Evolutionary conservation across 139 green algal species (phyloP).

Genomic region (Pedinophyceae sp.): DNA sequence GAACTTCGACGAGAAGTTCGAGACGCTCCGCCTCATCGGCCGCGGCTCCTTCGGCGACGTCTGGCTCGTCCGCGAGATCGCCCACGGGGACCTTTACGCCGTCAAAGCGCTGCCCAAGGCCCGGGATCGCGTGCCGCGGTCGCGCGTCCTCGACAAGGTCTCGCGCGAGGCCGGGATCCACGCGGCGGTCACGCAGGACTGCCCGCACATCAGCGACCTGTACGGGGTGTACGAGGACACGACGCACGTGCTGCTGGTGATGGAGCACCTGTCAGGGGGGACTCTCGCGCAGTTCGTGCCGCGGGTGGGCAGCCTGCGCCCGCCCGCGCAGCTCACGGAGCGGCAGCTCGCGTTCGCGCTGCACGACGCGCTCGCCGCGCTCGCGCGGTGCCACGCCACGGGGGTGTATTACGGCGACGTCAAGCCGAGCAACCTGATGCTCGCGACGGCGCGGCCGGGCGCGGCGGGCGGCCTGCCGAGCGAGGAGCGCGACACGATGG

Average conservation of each 20-base stretch:
- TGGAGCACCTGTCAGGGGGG: constrained; percentile 18
- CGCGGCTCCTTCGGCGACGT: too few relatives aligned
- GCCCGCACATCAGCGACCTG: constrained; percentile 9
- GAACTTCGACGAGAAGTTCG: too few relatives aligned
- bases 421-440: constrained; percentile 71
- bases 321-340: background rate
- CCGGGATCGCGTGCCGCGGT: background rate
- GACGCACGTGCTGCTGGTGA: constrained; percentile 12
- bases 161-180: background rate
- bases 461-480: too few relatives aligned
- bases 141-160: background rate
- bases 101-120: background rate
- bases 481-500: too few relatives aligned
- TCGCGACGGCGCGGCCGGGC: constrained; percentile 21
- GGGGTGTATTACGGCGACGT: constrained; percentile 54
- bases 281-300: constrained; percentile 6
- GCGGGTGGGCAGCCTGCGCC: background rate
- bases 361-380: constrained; percentile 1
- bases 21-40: too few relatives aligned
- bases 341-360: background rate
- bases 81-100: too few relatives aligned
- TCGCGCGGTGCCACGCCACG: constrained; percentile 20
- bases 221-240: constrained; percentile 20
- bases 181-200: background rate
- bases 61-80: too few relatives aligned